Evolutionary conservation across 2,329 filamentous ascomycete genomes (phyloP).

Genomic region (Ceratocystiopsis minuta): DNA sequence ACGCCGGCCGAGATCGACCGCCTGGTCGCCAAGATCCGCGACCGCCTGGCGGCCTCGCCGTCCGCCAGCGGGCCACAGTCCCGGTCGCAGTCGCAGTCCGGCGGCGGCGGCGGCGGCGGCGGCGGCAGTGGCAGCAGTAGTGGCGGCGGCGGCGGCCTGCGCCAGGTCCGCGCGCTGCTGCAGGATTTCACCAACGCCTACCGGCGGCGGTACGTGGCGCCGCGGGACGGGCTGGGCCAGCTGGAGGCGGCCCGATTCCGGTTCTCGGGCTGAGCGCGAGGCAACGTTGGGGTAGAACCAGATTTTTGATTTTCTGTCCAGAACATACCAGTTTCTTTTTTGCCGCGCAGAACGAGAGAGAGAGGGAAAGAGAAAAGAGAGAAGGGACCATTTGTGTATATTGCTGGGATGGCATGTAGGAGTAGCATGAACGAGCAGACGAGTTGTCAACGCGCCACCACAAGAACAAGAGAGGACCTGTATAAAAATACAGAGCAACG

Average conservation of each 20-base stretch:
- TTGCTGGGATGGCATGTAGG: too few species aligned
- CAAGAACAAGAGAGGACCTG: too few species aligned
- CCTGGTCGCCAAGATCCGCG: slow-evolving; percentile 62
- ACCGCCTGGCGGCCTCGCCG: slow-evolving; percentile 25
- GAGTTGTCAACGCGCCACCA: too few species aligned
- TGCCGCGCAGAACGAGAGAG: not conserved
- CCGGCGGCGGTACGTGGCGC: slow-evolving; percentile 84
- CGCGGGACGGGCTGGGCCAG: slow-evolving; percentile 72
- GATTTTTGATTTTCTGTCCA: too few species aligned
- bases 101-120: too few species aligned
- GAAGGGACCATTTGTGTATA: not conserved
- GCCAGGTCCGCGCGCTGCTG: slow-evolving; percentile 67
- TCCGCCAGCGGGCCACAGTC: not conserved
- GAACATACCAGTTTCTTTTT: too few species aligned
- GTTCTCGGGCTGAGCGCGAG: slow-evolving; percentile 43
- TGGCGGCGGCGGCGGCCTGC: slow-evolving; percentile 32
- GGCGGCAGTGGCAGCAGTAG: not conserved
- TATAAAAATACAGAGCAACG: too few species aligned
- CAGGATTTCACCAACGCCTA: slow-evolving; percentile 97
- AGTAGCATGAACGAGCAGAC: too few species aligned
- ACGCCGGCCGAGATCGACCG: slow-evolving; percentile 64
- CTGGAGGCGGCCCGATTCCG: slow-evolving; percentile 77
- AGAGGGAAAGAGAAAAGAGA: not conserved
- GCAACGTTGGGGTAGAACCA: too few species aligned
- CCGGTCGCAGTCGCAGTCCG: not conserved